Base-by-base conservation (phyloP, 208 protist genomes). In the Trypanosoma cruzi region DNA sequence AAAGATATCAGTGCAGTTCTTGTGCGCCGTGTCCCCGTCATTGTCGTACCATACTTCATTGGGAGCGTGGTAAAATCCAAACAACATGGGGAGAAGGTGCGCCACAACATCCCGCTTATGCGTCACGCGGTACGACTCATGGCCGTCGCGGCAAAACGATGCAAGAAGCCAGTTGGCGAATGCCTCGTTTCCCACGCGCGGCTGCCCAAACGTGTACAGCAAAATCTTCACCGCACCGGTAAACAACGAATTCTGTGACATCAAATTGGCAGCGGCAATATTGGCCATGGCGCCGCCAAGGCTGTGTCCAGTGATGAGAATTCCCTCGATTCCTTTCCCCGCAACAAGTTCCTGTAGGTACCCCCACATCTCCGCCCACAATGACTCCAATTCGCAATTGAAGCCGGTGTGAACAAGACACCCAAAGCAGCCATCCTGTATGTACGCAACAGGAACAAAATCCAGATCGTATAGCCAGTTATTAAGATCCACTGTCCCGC, bases 151-250 rank as follows among this genome's bases (percentile, higher is more conserved):
- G 14, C 46, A 52, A 14, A 89, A 74, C n/a, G 81, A 20, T 18
- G 54, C 48, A 0, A 55, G 28, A 26, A 79, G 57, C 78, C 79
- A 92, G 4, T 64, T 62, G 14, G 65, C 62, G 64, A 90, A 90
- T 42, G 68, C 59, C 18, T 3, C 31, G 69, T 94, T 89, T 56
- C 89, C 89, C 14, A 90, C 77, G 24, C 89, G 83, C 10, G 89
- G 89, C 44, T 69, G 64, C 26, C 89, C 89, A 64, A 91, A 94
- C 11, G 84, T 92, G 81, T 92, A 92, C 50, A 94, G 69, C 56
- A 71, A 29, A 37, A 90, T 22, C 29, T 56, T 24, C 18, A 59
- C 40, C 16, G 11, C 55, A 18, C 28, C 54, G 61, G 28, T 48
- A 24, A 28, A 46, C 26, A 18, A 1, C 31, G 29, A 26, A 57